Conservation (phyloP, 2,329 filamentous ascomycete species). For the Phaeosphaeriaceae sp. region DNA sequence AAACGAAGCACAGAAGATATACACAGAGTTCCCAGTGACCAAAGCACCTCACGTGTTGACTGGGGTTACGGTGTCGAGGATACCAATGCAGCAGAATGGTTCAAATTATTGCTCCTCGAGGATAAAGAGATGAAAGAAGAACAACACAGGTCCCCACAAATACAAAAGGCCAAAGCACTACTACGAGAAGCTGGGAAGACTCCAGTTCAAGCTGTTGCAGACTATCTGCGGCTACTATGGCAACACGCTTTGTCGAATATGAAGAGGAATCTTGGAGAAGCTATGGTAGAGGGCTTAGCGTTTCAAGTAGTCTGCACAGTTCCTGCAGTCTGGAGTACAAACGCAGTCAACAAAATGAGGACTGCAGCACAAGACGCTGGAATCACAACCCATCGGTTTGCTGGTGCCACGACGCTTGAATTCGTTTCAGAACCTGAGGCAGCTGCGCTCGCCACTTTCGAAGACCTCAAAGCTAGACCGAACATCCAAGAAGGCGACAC, state of each 20-base stretch:
- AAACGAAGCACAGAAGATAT: no score
- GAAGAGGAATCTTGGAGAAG: not conserved
- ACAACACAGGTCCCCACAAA: not conserved
- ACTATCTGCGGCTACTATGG: conserved; percentile 21
- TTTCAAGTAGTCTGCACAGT: not conserved
- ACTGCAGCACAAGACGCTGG: not conserved
- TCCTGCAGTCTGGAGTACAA: not conserved
- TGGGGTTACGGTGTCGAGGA: not conserved
- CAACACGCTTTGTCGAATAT: conserved; percentile 13
- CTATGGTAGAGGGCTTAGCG: not conserved
- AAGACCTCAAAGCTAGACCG: conserved; percentile 15
- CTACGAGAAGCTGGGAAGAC: conserved; percentile 9
- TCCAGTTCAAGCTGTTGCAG: conserved; percentile 11
- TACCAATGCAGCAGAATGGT: not conserved
- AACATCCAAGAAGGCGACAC: conserved; percentile 16
- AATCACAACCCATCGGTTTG: not conserved
- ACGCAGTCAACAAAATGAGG: not conserved
- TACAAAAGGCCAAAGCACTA: not conserved
- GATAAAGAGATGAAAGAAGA: not conserved
- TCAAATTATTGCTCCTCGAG: not conserved
- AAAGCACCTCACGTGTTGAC: not conserved
- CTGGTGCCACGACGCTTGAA: conserved; percentile 8
- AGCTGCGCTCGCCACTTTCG: conserved; percentile 33
- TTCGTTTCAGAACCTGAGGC: conserved; percentile 42
- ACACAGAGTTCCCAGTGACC: not conserved